Evolutionary conservation across 345 rosid species (phyloP), one percentile per base, ranked within the genome.

Genomic region (Populus pruinosa): DNA sequence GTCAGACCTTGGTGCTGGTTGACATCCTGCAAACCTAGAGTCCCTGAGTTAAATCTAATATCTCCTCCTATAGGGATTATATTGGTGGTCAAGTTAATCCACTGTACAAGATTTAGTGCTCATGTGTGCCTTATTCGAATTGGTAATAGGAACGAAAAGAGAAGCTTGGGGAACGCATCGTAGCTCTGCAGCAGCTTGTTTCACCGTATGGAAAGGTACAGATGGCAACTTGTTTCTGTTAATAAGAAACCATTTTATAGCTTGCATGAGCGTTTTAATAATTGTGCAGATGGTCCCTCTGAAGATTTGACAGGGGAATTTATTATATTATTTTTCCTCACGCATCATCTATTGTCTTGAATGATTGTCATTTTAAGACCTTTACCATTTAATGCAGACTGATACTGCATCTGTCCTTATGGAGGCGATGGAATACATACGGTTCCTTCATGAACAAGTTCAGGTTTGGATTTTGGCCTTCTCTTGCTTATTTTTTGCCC

Each of bases 131-230:
- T 74, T 74, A 61, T 80, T 78, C 85, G 63, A 47, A 64, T 53
- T 80, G 83, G 69, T 49, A 83, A 74, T 72, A 93, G 94, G 97
- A 93, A 82, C 87, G 90, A 82, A 96, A 96, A 77, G 98, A 91
- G 86, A 96, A 96, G 83, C 77, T 93, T 4, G 94, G 99, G 70
- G 98, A 93, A 74, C 90, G 92, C 29, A 90, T 96, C 38, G 87
- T 89, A 47, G 90, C 94, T 83, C 88, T 96, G 82, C 99, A 93
- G 83, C 97, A 93, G 73, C 94, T 93, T 69, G 99, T 95, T 82
- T 95, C 99, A 14, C 99, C 98, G 1, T 92, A 91, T 55, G 99
- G 99, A 78, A 96, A 96, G 99, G 99, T 93, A 86, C 8, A 10
- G 44, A 65, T 39, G 31, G 27, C 65, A 8, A 31, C 29, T 80